Base-by-base conservation (phyloP, 2,329 filamentous ascomycete genomes). In the Mycocentrospora acerina region DNA sequence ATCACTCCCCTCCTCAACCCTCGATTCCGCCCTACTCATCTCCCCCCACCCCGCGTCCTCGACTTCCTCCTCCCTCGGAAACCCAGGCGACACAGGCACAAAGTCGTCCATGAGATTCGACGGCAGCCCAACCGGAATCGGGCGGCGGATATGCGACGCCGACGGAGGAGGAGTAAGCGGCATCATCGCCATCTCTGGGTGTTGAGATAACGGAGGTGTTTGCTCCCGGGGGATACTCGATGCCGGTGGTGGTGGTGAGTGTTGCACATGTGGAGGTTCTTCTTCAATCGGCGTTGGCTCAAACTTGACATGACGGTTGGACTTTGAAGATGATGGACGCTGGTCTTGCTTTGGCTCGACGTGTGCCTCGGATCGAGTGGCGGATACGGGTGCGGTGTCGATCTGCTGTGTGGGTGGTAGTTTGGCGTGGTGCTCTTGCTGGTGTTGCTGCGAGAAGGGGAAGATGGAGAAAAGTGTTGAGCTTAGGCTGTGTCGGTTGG, bases 41-140 rank as follows among this genome's bases (percentile, higher is more conserved):
- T 63, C 60, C 1, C 59, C 61, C 62, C 62, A 66, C 3, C 61
- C 61, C 3, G 62, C 62, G 43, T 63, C 59, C 29, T 60, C 58
- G 2, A 57, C 57, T 1, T 61, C 55, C 3, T 51, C 46, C 3
- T 54, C 46, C 3, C 33, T 38, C 13, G 37, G 25, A 10, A 57
- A 54, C 3, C 44, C 33, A 2, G 53, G 57, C 1, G 55, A 55
- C 1, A 59, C 50, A 3, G 62, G 58, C 1, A 66, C 59, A 29
- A 56, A 65, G 19, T 65, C 62, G 26, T 66, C 62, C 60, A 65
- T 65, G 1, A 66, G 38, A 8, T 57, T 57, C 14, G 52, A 55
- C 1, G 62, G 62, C n/a, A 66, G 19, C 7, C 61, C 62, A 2
- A 42, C 41, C 2, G 57, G 59, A 3, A 49, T 29, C 28, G 18